Percentiles rank a stretch among this genome's conserved stretches.
Conservation (phyloP, 2,329 filamentous ascomycete species). For the Penicillium sp. region DNA sequence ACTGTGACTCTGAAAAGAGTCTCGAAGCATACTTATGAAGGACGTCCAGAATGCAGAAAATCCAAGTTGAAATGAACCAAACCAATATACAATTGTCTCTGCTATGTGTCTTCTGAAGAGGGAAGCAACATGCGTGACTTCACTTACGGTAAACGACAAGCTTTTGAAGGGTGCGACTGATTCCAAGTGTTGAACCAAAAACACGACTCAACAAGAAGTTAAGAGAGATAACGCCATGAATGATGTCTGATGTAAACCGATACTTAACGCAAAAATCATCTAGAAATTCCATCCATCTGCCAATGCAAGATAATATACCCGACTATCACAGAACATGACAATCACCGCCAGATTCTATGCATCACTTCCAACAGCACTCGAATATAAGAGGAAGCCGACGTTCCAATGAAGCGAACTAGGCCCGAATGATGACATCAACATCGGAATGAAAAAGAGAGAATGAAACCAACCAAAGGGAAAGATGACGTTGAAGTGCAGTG, state of each 20-base stretch:
- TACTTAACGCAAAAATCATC: not conserved
- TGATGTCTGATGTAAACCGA: slow-evolving; percentile 7
- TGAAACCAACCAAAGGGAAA: not conserved
- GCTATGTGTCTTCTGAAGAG: not conserved
- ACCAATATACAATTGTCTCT: too few species aligned
- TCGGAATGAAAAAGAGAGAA: not conserved
- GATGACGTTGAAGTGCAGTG: not conserved
- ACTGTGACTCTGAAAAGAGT: too few species aligned
- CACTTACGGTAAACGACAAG: not conserved
- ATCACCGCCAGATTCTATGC: slow-evolving; percentile 13
- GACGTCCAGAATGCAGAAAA: too few species aligned
- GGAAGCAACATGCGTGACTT: not conserved
- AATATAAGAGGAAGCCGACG: not conserved
- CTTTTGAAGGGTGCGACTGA: not conserved
- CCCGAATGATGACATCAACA: slow-evolving; percentile 1
- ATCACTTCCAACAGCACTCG: not conserved
- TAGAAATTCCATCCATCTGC: not conserved
- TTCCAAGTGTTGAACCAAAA: not conserved
- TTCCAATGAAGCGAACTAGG: slow-evolving; percentile 5
- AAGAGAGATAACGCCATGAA: not conserved
- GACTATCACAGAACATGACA: not conserved
- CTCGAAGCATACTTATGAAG: too few species aligned
- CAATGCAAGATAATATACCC: not conserved
- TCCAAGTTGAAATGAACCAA: too few species aligned
- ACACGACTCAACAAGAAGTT: not conserved